Evolutionary conservation across 2,329 filamentous ascomycete species (phyloP), one percentile per base, ranked within the genome.

Genomic region (Monosporascus sp.): DNA sequence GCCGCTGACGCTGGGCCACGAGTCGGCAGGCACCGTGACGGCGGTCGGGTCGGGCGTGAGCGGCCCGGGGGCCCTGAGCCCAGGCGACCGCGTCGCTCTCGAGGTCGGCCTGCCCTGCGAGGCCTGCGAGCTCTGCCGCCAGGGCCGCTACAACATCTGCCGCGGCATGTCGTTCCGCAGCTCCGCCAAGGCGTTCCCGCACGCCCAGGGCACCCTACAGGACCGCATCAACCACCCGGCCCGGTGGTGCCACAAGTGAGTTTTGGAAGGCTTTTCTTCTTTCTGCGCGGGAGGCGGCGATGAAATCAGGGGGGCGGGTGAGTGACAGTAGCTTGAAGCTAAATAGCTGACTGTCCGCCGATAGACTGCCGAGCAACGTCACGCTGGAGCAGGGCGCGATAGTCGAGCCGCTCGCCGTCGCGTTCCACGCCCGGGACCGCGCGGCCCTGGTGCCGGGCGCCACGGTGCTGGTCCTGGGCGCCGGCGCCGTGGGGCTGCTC

Each of bases 51-150:
- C 79, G 20, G 74, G 72, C 26, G 84, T 88, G 37, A 80, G 71
- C 2, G 80, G 71, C 2, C 31, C 47, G 7, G 43, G n/a, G 18
- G 11, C 49, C 2, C 70, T 89, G 38, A 78, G 80, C 58, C 74
- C 81, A 37, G 87, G 87, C 52, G 90, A 95, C 69, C 79, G 78
- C 22, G 89, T 94, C 22, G 81, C 82, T 5, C 74, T 83, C 18
- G 79, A 83, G 61, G 79, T 82, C 49, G 80, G 80, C 35, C 69
- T 81, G 48, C 76, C 80, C 2, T 82, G 80, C 58, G 77, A 76
- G 31, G 64, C 70, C 44, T 83, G 80, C 61, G 72, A 70, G 20
- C 71, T 76, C 52, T 83, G 81, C 66, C 37, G 47, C 14, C 57
- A 60, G 38, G 89, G 89, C 1, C 71, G 79, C 3, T 85, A 85